These are phyloP conservation scores for Corymbia calophylla DNA, from an alignment of 441 rosid species.

Conservation along the genomic window DNA sequence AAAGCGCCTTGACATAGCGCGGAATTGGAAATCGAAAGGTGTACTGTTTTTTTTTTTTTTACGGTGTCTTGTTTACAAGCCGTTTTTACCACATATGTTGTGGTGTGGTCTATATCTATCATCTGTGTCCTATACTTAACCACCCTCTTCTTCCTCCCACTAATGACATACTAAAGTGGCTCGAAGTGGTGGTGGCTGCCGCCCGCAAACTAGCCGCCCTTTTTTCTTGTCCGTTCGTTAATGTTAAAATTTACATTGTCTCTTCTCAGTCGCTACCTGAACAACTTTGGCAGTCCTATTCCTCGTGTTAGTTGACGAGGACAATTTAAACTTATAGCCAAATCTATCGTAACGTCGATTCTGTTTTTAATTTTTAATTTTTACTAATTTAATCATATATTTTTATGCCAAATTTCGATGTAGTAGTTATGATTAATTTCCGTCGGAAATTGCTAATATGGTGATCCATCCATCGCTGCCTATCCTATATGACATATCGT, in stretches of 20 bases:
- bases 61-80: neutral
- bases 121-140: neutral
- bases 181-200: too few species aligned
- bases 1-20: neutral
- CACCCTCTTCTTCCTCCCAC: neutral
- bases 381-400: too few species aligned
- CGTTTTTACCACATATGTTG: neutral
- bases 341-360: too few species aligned
- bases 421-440: neutral
- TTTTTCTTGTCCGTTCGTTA: too few species aligned
- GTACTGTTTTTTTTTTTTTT: neutral
- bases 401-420: neutral
- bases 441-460: rapidly evolving
- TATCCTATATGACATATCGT: neutral
- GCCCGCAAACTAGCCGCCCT: too few species aligned
- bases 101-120: neutral
- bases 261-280: too few species aligned
- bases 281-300: too few species aligned
- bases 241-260: too few species aligned
- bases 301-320: too few species aligned
- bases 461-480: neutral
- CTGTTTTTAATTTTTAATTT: too few species aligned
- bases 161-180: too few species aligned
- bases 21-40: neutral
- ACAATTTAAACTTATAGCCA: too few species aligned